Evolutionary conservation across 805 yeast species (phyloP), one percentile per base, ranked within the genome.

Genomic region (Candida ipomoeae): DNA sequence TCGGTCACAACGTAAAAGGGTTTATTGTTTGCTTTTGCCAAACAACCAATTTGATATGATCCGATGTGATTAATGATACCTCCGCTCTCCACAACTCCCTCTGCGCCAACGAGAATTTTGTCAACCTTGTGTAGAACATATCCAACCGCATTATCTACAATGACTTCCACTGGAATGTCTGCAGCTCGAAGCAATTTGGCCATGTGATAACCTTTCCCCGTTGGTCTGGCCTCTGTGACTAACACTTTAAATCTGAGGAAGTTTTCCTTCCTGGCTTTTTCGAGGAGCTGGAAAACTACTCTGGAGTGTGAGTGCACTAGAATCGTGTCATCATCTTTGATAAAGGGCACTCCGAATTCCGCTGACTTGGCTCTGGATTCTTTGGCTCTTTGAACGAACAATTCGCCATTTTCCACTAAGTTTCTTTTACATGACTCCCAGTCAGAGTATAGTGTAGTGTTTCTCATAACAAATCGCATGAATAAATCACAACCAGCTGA

Each of bases 51-150:
- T 62, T 94, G 97, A 68, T 89, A 94, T 1, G 96, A 85, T 5
- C 99, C 99, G 54, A 94, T 84, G 58, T 87, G 91, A 68, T 94
- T 94, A 58, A 94, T 92, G 44, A 95, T 89, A 33, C 99, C 99
- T 50, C 99, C 99, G 65, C 95, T 86, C 72, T 94, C 99, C 3
- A 96, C 96, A 3, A 94, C 99, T 58, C 99, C 99, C 69, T 94
- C 99, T 1, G 99, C 99, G 49, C 99, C 99, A 57, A 94, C 94
- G 56, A 94, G 80, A 4, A 94, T 87, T 68, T 94, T 92, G 70
- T 92, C 96, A 13, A 91, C 90, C 66, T 87, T 87, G 66, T 89
- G 91, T 52, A 94, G 84, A 36, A 90, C 89, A 58, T 84, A 89
- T 0, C 98, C 98, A 13, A 92, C 97, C 6, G 96, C 96, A 48